Percentiles rank a stretch among this genome's conserved stretches.
These are phyloP conservation scores for Aspergillus affinis DNA, from an alignment of 495 filamentous ascomycete genomes.

Conservation along the genomic window DNA sequence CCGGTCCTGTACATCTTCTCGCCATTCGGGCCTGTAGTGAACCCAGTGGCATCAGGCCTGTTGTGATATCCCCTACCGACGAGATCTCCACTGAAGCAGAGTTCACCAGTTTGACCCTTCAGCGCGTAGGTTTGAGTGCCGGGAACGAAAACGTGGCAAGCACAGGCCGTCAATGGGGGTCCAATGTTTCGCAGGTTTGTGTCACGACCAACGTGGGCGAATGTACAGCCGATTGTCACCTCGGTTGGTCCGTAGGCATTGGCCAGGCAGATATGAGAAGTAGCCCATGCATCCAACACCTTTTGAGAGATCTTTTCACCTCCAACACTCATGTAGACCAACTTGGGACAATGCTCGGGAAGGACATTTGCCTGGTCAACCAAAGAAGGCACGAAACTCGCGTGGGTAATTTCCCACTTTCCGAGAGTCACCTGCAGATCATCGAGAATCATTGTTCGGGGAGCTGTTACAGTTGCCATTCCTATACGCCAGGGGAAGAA, in stretches of 20 bases:
- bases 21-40: slow-evolving; percentile 35
- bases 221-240: slow-evolving; percentile 85
- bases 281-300: slow-evolving; percentile 47
- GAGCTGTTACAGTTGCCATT: slow-evolving; percentile 34
- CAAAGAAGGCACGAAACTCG: slow-evolving; percentile 40
- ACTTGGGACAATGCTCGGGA: slow-evolving; percentile 29
- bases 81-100: slow-evolving; percentile 81
- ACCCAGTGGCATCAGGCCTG: slow-evolving; percentile 56
- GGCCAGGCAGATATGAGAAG: slow-evolving; percentile 35
- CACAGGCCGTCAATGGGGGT: slow-evolving; percentile 76
- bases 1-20: slow-evolving; percentile 50
- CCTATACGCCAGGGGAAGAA: slow-evolving; percentile 40
- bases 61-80: slow-evolving; percentile 89
- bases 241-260: slow-evolving; percentile 80
- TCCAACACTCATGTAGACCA: slow-evolving; percentile 42
- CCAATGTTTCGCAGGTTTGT: slow-evolving; percentile 86
- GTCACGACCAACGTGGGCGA: slow-evolving; percentile 64
- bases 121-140: slow-evolving; percentile 67
- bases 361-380: slow-evolving; percentile 29
- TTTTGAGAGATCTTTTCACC: slow-evolving; percentile 48
- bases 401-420: slow-evolving; percentile 80
- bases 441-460: slow-evolving; percentile 33
- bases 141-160: slow-evolving; percentile 73
- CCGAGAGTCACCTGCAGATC: slow-evolving; percentile 30
- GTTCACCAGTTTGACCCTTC: slow-evolving; percentile 78